phyloP scores from a whole-genome alignment of 2,329 filamentous ascomycete genomes.

The Fonsecaea erecta region DNA sequence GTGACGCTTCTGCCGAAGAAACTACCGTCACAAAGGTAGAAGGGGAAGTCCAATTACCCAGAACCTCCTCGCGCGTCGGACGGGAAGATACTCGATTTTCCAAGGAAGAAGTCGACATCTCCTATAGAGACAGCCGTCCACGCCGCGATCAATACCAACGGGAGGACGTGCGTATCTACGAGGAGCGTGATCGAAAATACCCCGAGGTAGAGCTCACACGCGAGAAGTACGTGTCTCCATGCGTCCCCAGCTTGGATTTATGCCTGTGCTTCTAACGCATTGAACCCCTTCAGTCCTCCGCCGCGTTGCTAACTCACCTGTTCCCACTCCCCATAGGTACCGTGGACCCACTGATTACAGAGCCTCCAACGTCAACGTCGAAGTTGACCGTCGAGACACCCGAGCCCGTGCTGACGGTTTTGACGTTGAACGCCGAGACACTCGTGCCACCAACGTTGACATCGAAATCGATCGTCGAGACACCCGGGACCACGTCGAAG shows the following conservation, averaged over 20 bases:
- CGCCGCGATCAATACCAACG: slow-evolving; percentile 56
- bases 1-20: slow-evolving; percentile 68
- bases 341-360: slow-evolving; percentile 37
- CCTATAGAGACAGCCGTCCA: slow-evolving; percentile 76
- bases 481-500: slow-evolving; percentile 36
- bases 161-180: slow-evolving; percentile 47
- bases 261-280: slow-evolving; percentile 25
- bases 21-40: slow-evolving; percentile 78
- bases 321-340: slow-evolving; percentile 32
- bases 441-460: slow-evolving; percentile 45
- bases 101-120: slow-evolving; percentile 78
- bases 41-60: slow-evolving; percentile 75
- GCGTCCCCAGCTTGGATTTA: slow-evolving; percentile 23
- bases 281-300: slow-evolving; percentile 36
- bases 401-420: slow-evolving; percentile 28
- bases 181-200: slow-evolving; percentile 46
- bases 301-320: slow-evolving; percentile 34
- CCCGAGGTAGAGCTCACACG: slow-evolving; percentile 57
- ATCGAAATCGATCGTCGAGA: slow-evolving; percentile 50
- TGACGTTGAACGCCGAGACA: neutral
- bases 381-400: slow-evolving; percentile 48
- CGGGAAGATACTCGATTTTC: slow-evolving; percentile 91
- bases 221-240: slow-evolving; percentile 53
- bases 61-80: slow-evolving; percentile 80
- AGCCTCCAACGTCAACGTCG: slow-evolving; percentile 48